phyloP scores from a whole-genome alignment of 352 stramenopile genomes.

The Blastocystis sp. region DNA sequence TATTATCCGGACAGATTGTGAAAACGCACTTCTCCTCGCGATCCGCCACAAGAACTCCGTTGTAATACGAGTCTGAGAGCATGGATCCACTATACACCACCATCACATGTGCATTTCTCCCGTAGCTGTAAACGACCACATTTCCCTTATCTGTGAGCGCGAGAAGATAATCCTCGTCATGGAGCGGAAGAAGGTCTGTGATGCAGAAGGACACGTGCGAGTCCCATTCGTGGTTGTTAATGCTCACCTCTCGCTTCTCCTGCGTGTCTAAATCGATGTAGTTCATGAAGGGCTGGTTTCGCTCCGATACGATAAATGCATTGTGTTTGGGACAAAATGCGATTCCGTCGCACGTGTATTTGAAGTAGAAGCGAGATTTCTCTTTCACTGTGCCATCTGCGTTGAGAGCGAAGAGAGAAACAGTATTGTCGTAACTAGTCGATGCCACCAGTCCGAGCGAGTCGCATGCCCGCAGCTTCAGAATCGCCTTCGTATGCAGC shows the following conservation, averaged over 20 bases:
- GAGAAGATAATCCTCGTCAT: slow-evolving; percentile 23
- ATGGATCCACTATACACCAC: not conserved
- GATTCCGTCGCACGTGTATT: slow-evolving; percentile 47
- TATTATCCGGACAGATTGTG: not conserved
- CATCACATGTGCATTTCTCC: not conserved
- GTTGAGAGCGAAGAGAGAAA: not conserved
- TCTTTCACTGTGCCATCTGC: not conserved
- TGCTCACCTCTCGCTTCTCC: slow-evolving; percentile 32
- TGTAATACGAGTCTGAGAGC: slow-evolving; percentile 50
- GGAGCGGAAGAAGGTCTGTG: not conserved
- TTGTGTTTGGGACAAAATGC: slow-evolving; percentile 13
- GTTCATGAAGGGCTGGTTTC: slow-evolving; percentile 30
- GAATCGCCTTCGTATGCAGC: slow-evolving; percentile 24
- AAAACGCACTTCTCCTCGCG: not conserved
- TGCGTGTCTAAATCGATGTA: slow-evolving; percentile 31
- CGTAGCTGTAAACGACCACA: not conserved
- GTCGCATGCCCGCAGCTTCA: not conserved
- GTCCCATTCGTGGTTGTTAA: slow-evolving; percentile 46
- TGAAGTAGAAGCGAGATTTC: slow-evolving; percentile 23
- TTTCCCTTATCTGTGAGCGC: slow-evolving; percentile 19
- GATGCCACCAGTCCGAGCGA: not conserved
- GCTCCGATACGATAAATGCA: not conserved
- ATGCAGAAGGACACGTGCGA: slow-evolving; percentile 46
- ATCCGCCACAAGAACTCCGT: not conserved
- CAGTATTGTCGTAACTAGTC: slow-evolving; percentile 48